Base-by-base conservation (phyloP, 2,329 filamentous ascomycete genomes). In the Cordyceps pruinosa region DNA sequence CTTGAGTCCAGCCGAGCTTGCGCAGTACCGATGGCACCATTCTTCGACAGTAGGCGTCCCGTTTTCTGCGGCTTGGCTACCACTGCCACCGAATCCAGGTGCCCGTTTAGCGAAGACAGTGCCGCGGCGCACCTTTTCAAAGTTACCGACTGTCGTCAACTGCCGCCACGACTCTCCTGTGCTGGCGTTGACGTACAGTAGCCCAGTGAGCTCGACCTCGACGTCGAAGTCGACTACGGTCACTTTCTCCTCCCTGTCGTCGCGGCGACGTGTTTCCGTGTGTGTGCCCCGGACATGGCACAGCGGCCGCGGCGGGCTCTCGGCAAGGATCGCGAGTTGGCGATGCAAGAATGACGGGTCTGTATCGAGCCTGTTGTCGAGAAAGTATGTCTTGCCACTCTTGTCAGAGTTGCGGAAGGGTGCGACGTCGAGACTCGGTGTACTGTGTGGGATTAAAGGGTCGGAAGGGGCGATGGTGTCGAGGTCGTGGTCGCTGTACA, bases 21-120 rank as follows among this genome's bases (percentile, higher is more conserved):
- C 79, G 64, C 82, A 85, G 70, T 83, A 92, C 39, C 79, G 78
- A 58, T 86, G 80, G 63, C 86, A 89, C 87, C 88, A 91, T 58
- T 85, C 79, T 9, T 66, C 60, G 44, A 72, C 64, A n/a, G 62
- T 59, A 0, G 70, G 69, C 4, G 61, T 64, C 21, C 69, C 69
- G n/a, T 64, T 63, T 46, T 72, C 70, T 6, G 66, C 63, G 4
- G 54, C 55, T 19, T 61, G 59, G 23, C 66, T 64, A 6, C 63
- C 61, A 56, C 63, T 59, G 55, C 67, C 65, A 58, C 69, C 68
- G 42, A 75, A 70, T n/a, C 71, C 72, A 1, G 79, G 77, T 0
- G 77, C 82, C 4, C 78, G 71, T 5, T 72, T 77, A 57, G 77
- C 75, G 17, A 83, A 73, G 51, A 84, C 74, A 4, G 83, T 84